These are phyloP conservation scores for Paramecium caudatum DNA, from an alignment of 73 alveolate species.

Conservation along the genomic window DNA sequence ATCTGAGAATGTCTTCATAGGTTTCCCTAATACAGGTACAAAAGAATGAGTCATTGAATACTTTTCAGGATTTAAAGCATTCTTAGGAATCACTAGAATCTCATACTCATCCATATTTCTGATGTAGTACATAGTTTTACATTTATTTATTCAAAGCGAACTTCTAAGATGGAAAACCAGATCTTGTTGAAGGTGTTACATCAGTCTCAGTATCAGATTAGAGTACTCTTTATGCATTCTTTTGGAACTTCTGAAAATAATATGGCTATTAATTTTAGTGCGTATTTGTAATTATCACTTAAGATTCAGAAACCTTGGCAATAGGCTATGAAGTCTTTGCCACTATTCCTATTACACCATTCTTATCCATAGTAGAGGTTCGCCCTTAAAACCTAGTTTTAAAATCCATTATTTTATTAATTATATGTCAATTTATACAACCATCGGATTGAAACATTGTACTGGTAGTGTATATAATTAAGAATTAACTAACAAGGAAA, in stretches of 20 bases:
- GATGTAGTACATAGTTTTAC: background rate
- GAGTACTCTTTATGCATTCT: background rate
- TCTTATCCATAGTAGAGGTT: conserved; percentile 16
- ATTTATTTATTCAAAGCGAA: too few relatives aligned
- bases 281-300: background rate
- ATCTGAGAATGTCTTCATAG: background rate
- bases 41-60: conserved; percentile 32
- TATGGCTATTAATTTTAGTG: background rate
- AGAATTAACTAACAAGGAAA: too few relatives aligned
- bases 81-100: conserved; percentile 14
- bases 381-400: conserved; percentile 34
- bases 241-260: conserved; percentile 43
- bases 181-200: conserved; percentile 28
- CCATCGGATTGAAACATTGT: background rate
- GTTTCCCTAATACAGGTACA: background rate
- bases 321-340: background rate
- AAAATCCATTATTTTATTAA: conserved; percentile 50
- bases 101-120: conserved; percentile 51
- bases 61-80: background rate
- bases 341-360: conserved; percentile 55
- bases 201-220: conserved; percentile 11
- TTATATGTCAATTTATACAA: background rate
- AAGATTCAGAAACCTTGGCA: background rate
- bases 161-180: conserved; percentile 13
- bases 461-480: background rate